Evolutionary conservation across 2,329 filamentous ascomycete species (phyloP), one percentile per base, ranked within the genome.

Genomic region (Acrodontium crateriforme): DNA sequence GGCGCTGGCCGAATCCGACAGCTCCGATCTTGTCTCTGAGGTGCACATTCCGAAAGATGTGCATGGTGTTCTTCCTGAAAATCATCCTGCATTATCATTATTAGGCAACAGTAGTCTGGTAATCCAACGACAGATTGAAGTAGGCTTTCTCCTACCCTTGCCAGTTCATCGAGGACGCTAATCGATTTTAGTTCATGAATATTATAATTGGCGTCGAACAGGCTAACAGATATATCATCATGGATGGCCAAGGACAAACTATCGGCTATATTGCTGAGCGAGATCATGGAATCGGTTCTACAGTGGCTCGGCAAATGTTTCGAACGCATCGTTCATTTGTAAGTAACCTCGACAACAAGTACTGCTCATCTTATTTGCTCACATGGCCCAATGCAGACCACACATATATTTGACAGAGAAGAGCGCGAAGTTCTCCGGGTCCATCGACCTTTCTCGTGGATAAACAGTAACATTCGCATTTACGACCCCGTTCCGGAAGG

Each of bases 191-290:
- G n/a, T n/a, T 75, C 55, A 72, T 74, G 67, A 76, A 75, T 47
- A 58, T 76, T 7, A 59, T 77, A 42, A 53, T 74, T 48, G 71
- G 72, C 2, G 75, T 75, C 38, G 72, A 77, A 49, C 72, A 77
- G 47, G 71, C 72, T 9, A 76, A 76, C 42, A 63, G 63, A 46
- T 77, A 77, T 45, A 62, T 73, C 9, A 73, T 77, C 26, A 67
- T 75, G 60, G 68, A 75, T 51, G 69, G 69, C 2, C 59, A 67
- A 29, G 72, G 72, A 5, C 67, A 69, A 32, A 71, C 73, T 37
- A 60, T 76, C 23, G 72, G 72, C 9, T 76, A 71, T 39, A 65
- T 77, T 44, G 71, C 69, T 17, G 72, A 77, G 49, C 63, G 67
- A 41, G 72, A 75, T 25, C 66, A 66, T 33, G 69, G 71, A 1